phyloP scores from a whole-genome alignment of 2,329 filamentous ascomycete species.

The Emmonsiellopsis sp. region DNA sequence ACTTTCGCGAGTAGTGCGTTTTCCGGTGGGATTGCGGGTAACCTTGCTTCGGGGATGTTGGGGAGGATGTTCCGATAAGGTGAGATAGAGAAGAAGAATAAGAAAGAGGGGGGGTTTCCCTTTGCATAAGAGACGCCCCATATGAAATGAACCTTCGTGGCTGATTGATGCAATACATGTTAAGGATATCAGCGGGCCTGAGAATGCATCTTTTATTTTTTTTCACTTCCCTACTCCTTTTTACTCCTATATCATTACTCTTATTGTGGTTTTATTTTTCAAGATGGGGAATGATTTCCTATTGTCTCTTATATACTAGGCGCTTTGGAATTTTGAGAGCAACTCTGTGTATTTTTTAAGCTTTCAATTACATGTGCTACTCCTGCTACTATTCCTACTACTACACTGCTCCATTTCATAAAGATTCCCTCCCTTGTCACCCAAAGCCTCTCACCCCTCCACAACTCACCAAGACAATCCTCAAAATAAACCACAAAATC shows the following conservation, averaged over 20 bases:
- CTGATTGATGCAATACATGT: too few relatives aligned
- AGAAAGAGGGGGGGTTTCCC: not conserved
- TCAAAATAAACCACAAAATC: not conserved
- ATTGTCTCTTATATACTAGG: not conserved
- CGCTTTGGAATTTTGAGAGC: too few relatives aligned
- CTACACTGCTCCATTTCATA: too few relatives aligned
- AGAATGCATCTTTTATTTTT: not conserved
- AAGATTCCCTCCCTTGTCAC: too few relatives aligned
- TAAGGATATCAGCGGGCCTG: too few relatives aligned
- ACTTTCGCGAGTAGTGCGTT: slow-evolving; percentile 48
- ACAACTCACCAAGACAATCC: not conserved
- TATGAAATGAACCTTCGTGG: too few relatives aligned
- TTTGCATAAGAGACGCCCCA: too few relatives aligned
- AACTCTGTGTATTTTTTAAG: too few relatives aligned
- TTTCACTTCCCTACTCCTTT: not conserved
- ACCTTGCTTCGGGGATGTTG: slow-evolving; percentile 45
- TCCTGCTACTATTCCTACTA: too few relatives aligned
- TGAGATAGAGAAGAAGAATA: too few relatives aligned
- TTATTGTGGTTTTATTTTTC: not conserved
- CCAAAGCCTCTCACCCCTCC: not conserved
- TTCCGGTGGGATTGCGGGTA: slow-evolving; percentile 45
- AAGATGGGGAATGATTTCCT: not conserved
- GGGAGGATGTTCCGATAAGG: slow-evolving; percentile 43
- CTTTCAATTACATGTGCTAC: too few relatives aligned
- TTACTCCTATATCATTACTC: not conserved